Evolutionary conservation across 192 early-diverging fungal genomes (phyloP).

Genomic region (Coemansia biformis): DNA sequence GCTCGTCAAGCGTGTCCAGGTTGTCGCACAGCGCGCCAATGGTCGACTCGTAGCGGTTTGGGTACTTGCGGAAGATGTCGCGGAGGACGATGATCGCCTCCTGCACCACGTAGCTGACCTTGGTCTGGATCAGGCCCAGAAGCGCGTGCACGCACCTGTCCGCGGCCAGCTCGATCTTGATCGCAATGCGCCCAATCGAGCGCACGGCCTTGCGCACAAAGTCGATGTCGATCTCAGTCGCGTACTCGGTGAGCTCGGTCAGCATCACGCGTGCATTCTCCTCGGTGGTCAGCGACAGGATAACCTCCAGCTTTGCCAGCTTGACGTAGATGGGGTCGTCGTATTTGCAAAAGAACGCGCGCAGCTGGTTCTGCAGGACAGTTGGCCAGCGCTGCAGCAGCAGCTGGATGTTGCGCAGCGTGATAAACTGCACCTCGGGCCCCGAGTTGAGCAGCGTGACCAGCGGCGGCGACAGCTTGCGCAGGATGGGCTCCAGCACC

Average conservation of each 20-base stretch:
- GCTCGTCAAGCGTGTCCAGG: conserved; percentile 91
- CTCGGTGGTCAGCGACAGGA: conserved; percentile 78
- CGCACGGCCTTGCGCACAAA: conserved; percentile 97
- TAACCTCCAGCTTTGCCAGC: conserved; percentile 93
- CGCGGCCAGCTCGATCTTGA: conserved; percentile 86
- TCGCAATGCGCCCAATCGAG: conserved; percentile 93
- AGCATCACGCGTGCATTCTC: conserved; percentile 85
- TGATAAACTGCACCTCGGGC: conserved; percentile 96
- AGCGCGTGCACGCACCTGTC: conserved; percentile 83
- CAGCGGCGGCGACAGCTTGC: conserved; percentile 87
- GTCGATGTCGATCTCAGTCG: conserved; percentile 94
- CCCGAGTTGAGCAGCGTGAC: conserved; percentile 85
- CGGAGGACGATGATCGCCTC: conserved; percentile 97
- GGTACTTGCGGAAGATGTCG: conserved; percentile 98
- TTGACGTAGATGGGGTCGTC: conserved; percentile 99
- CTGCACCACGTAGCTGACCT: conserved; percentile 97
- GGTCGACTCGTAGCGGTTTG: conserved; percentile 92
- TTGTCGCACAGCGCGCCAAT: conserved; percentile 92
- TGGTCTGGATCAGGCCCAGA: conserved; percentile 90
- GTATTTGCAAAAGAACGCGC: conserved; percentile 99
- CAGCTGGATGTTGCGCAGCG: conserved; percentile 91
- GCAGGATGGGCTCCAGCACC: conserved; percentile 64
- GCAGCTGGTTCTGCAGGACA: conserved; percentile 85
- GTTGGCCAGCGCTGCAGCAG: conserved; percentile 88
- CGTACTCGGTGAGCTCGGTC: conserved; percentile 89